Base-by-base conservation (phyloP, 495 filamentous ascomycete genomes). In the Talaromyces wortmannii region DNA sequence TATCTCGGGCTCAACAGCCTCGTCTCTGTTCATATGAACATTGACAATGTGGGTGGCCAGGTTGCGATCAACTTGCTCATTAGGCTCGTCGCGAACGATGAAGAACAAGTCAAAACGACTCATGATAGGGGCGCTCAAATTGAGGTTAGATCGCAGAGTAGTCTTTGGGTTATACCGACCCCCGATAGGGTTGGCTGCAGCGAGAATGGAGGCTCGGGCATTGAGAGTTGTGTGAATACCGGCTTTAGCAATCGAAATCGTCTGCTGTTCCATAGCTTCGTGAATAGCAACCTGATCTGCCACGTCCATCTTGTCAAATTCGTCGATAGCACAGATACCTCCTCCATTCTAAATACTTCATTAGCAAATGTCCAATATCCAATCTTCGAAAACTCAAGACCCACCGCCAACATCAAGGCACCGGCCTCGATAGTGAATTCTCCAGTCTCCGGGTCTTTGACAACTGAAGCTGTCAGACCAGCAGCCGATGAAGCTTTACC, bases 251-350 rank as follows among this genome's bases (percentile, higher is more conserved):
- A 99, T 99, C 17, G 92, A 97, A 61, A 99, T 99, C 16, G 94
- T 99, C 75, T 99, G 94, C 73, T 99, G 94, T 80, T 99, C 94
- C 94, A 99, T 99, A 53, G 95, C 95, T 82, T 99, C 94, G 82
- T 99, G 94, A 69, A 99, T 97, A 59, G 94, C 94, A 47, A 99
- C 94, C 75, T 99, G 94, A 72, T 99, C 94, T 48, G 75, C 82
- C 51, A 99, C 89, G 64, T 99, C 94, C 94, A 99, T 99, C 74
- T 97, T 99, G 78, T 99, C 94, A 66, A 99, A 99, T 62, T 99
- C 94, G 67, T 99, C 94, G 66, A 99, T 99, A 57, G 90, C 90
- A 71, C 94, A 99, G 67, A 97, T 92, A 59, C 95, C 94, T 65
- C 73, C 74, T 44, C 74, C 74, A 45, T 77, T 77, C 70, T 75